These are phyloP conservation scores for Isoetes taiwanensis DNA, from an alignment of 75 land plant species.

Conservation along the genomic window DNA sequence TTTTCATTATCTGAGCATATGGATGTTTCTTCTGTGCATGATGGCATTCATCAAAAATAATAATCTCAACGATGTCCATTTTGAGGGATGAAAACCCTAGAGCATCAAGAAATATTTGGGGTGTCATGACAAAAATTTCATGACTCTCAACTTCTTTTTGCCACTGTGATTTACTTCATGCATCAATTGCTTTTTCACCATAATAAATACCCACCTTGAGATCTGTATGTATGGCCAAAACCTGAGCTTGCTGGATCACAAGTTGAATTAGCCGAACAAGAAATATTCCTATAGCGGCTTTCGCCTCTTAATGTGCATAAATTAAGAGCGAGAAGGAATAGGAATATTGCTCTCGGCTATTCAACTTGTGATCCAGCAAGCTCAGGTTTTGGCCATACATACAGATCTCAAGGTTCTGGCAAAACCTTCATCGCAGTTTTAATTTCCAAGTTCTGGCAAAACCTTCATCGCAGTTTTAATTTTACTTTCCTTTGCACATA, in stretches of 20 bases:
- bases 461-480: too few species aligned
- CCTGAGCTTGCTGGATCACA: constrained; percentile 54
- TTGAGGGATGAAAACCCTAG: constrained; percentile 49
- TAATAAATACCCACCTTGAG: constrained; percentile 46
- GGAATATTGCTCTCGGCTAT: too few species aligned
- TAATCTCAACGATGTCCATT: constrained; percentile 37
- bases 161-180: constrained; percentile 46
- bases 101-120: constrained; percentile 64
- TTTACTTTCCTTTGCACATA: too few species aligned
- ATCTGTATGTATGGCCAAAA: constrained; percentile 35
- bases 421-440: too few species aligned
- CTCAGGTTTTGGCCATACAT: too few species aligned
- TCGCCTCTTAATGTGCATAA: too few species aligned
- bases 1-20: constrained; percentile 81
- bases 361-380: too few species aligned
- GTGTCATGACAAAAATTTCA: constrained; percentile 90
- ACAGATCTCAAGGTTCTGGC: too few species aligned
- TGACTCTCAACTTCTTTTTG: constrained; percentile 28
- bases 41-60: constrained; percentile 92
- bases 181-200: constrained; percentile 59
- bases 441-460: too few species aligned
- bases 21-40: constrained; percentile 68
- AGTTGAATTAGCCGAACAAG: too few species aligned
- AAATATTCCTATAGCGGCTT: too few species aligned
- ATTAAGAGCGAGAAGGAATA: too few species aligned